Evolutionary conservation across 148 eudicot genomes (phyloP), one percentile per base, ranked within the genome.

Genomic region (Amaranthus palmeri): DNA sequence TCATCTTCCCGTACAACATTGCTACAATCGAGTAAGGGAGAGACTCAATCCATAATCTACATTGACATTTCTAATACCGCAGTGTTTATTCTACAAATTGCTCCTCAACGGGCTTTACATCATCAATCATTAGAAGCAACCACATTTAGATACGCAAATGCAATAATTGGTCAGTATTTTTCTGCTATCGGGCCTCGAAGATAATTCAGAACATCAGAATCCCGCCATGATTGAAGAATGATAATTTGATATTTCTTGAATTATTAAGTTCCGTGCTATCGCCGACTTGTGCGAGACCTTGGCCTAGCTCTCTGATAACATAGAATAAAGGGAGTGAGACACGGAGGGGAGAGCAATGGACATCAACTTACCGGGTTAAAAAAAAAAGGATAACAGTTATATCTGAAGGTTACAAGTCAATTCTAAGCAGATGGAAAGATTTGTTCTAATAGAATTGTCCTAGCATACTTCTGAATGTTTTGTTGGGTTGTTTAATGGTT

Each of bases 301-400:
- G 78, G 61, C 66, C 76, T 71, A 50, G 80, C 74, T 76, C 82
- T 77, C 85, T 83, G 85, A 7, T 6, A 70, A 65, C 42, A 54
- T 56, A 61, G 65, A 53, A 44, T 17, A 44, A 56, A 41, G 9
- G 48, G 14, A 47, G 40, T 67, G 47, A 57, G 18, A 15, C 5
- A 46, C 17, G 2, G 36, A 25, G 48, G 14, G 54, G n/a, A 56
- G 47, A 57, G 18, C 17, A 10, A 46, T 11, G 3, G 17, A n/a
- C 10, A 56, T 65, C 13, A 57, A 0, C 54, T 25, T 40, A 73
- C 4, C 43, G 6, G 36, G 36, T 25, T 25, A 25, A 25, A 25
- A 25, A 25, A 25, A 25, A 25, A 25, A 25, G 36, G 36, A 25
- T 25, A 25, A 25, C 36, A 25, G 36, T 25, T 25, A 25, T 25